Evolutionary conservation across 2,329 filamentous ascomycete genomes (phyloP).

Genomic region (Colletotrichum sp.): DNA sequence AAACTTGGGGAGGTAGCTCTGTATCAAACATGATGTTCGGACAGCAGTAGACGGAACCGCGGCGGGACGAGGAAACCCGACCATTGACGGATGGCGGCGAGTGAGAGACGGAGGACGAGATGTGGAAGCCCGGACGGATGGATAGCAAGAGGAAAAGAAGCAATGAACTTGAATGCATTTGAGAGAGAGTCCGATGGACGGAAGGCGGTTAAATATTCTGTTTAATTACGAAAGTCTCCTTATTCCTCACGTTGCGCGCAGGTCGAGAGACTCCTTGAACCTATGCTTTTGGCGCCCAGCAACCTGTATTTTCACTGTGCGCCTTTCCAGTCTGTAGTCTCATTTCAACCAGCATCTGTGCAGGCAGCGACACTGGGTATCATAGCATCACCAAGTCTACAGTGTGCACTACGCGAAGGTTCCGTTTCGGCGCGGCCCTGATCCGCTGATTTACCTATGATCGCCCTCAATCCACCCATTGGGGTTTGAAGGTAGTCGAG

Average conservation of each 20-base stretch:
- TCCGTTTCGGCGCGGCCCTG: neutral
- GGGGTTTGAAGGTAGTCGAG: neutral
- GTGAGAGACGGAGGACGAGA: neutral
- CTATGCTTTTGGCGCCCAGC: no score
- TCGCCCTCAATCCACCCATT: neutral
- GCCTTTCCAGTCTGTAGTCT: neutral
- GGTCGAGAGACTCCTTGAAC: neutral
- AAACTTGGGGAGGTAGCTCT: slow-evolving; percentile 2
- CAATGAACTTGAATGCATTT: slow-evolving; percentile 24
- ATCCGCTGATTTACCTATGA: neutral
- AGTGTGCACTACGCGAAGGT: neutral
- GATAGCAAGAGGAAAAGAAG: slow-evolving; percentile 24
- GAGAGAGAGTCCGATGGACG: slow-evolving; percentile 18
- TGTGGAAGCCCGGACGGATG: slow-evolving; percentile 13
- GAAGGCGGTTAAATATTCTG: slow-evolving; percentile 23
- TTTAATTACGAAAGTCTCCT: slow-evolving; percentile 25
- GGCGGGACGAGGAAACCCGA: neutral
- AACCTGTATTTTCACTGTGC: neutral
- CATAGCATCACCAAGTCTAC: neutral
- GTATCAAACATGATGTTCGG: slow-evolving; percentile 19
- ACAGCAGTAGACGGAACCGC: slow-evolving; percentile 4
- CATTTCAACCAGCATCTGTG: neutral
- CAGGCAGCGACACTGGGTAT: neutral
- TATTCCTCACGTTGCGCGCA: neutral
- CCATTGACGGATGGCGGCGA: neutral